These are phyloP conservation scores for Cucurbita pepo DNA, from an alignment of 306 rosid genomes.

Conservation along the genomic window DNA sequence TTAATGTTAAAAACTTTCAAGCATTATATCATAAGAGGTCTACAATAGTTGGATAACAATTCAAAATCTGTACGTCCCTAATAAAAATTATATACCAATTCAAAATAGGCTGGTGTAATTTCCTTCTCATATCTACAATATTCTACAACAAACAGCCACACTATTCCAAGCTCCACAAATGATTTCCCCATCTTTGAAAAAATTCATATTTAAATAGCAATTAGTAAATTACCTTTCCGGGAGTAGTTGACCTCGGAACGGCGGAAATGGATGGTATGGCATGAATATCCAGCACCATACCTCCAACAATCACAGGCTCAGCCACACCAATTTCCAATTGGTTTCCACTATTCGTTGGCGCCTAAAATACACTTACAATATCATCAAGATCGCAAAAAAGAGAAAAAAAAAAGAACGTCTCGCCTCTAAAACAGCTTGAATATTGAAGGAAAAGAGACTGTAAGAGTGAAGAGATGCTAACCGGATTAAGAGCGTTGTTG, in stretches of 20 bases:
- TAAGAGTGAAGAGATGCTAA: background rate
- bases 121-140: background rate
- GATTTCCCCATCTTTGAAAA: background rate
- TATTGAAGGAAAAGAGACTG: background rate
- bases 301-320: conserved; percentile 65
- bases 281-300: conserved; percentile 82
- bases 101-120: background rate
- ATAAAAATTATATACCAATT: background rate
- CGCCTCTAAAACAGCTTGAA: background rate
- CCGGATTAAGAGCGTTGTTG: conserved; percentile 12
- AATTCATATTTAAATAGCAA: background rate
- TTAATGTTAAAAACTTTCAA: background rate
- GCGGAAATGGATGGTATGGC: conserved; percentile 22
- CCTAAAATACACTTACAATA: background rate
- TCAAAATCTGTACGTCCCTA: background rate
- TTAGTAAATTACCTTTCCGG: conserved; percentile 50
- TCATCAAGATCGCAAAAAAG: too few relatives aligned
- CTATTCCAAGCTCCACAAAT: background rate
- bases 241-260: conserved; percentile 34
- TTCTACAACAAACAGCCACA: background rate
- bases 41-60: background rate
- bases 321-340: conserved; percentile 15
- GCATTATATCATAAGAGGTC: background rate
- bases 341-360: conserved; percentile 14
- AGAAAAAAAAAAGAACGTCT: background rate